These are phyloP conservation scores for Sporodiniella umbellata DNA, from an alignment of 371 early-diverging fungal genomes.

Conservation along the genomic window DNA sequence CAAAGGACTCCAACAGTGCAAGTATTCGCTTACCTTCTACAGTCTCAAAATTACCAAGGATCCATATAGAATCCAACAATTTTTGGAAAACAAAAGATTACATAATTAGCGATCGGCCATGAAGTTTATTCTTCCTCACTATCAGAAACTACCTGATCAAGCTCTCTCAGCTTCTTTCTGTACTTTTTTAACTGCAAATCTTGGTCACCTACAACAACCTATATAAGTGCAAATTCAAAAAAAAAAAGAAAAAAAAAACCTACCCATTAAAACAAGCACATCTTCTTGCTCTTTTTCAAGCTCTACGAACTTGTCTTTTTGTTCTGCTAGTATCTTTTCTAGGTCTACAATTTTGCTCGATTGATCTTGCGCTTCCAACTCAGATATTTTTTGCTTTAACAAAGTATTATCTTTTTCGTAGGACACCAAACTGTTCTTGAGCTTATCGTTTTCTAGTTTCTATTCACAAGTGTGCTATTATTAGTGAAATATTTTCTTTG, in stretches of 20 bases:
- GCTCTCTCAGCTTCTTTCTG: conserved; percentile 56
- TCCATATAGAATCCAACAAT: conserved; percentile 7
- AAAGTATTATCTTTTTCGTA: conserved; percentile 3
- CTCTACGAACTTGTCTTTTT: conserved; percentile 32
- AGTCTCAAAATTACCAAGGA: conserved; percentile 8
- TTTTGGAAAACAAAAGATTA: conserved; percentile 23
- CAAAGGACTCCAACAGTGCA: background rate
- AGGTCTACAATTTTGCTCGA: conserved; percentile 20
- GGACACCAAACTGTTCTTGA: conserved; percentile 1
- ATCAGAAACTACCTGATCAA: conserved; percentile 59
- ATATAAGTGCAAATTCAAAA: too few species aligned
- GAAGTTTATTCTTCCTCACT: conserved; percentile 57
- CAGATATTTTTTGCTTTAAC: conserved; percentile 7
- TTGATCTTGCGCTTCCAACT: conserved; percentile 4
- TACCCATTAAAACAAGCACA: conserved; percentile 80
- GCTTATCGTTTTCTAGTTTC: background rate
- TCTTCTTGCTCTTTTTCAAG: conserved; percentile 90
- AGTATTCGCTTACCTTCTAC: conserved; percentile 7
- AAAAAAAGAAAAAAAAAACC: conserved; percentile 1
- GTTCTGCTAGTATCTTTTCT: conserved; percentile 16
- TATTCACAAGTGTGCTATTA: background rate
- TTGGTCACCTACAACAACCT: conserved; percentile 76
- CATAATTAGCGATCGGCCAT: conserved; percentile 2
- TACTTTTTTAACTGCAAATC: conserved; percentile 64
- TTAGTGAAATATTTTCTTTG: background rate